These are phyloP conservation scores for Phytophthora sp. DNA, from an alignment of 352 stramenopile genomes.

Conservation along the genomic window DNA sequence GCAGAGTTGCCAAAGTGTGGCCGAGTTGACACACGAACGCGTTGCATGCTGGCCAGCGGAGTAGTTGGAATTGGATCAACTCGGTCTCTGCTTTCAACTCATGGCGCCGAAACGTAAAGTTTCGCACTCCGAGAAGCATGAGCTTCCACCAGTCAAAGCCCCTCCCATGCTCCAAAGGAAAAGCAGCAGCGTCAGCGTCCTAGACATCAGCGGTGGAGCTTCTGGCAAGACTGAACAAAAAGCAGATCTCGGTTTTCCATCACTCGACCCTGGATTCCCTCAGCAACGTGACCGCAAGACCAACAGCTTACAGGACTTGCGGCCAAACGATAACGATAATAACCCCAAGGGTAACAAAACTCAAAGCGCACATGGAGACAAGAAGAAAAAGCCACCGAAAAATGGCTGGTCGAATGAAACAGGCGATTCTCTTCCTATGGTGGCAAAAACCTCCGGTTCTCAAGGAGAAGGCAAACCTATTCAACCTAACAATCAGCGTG, in stretches of 20 bases:
- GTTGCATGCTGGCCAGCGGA: constrained; percentile 1
- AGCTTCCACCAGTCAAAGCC: constrained; percentile 17
- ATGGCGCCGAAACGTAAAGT: constrained; percentile 24
- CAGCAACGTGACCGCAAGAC: constrained; percentile 52
- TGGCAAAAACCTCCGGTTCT: constrained; percentile 7
- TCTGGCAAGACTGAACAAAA: constrained; percentile 3
- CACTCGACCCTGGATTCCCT: no score
- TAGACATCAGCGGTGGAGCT: constrained; percentile 32
- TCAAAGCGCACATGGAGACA: not conserved
- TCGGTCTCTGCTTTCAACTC: constrained; percentile 8
- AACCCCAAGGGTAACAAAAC: constrained; percentile 11
- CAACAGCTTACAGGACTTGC: constrained; percentile 54
- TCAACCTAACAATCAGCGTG: not conserved
- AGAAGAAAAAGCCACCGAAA: constrained; percentile 31
- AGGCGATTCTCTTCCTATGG: constrained; percentile 19
- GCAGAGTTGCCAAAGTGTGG: constrained; percentile 12
- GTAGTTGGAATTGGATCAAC: constrained; percentile 2
- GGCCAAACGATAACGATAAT: constrained; percentile 7
- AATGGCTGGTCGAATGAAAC: constrained; percentile 17
- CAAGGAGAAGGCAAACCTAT: constrained; percentile 2
- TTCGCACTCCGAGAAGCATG: constrained; percentile 8
- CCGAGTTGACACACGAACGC: constrained; percentile 12
- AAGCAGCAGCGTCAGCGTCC: constrained; percentile 57
- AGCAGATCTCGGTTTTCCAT: no score
- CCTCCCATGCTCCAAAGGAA: constrained; percentile 51